Base-by-base conservation (phyloP, 1,284 basidiomycete genomes). In the Ceratobasidium sp. region DNA sequence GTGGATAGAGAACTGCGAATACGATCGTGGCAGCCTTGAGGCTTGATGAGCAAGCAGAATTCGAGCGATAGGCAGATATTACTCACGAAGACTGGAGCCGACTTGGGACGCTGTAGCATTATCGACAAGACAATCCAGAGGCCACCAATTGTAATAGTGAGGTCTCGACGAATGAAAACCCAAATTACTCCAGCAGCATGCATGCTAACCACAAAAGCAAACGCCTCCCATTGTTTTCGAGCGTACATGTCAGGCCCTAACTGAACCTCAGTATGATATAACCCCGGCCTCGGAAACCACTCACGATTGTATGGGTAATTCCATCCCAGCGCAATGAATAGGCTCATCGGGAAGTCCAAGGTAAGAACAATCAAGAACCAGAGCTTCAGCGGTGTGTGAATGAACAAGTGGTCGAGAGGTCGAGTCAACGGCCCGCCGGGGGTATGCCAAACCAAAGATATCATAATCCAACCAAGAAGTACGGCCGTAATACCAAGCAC, bases 381-480 rank as follows among this genome's bases (percentile, higher is more conserved):
- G 3, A 81, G 77, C 28, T 79, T 76, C 33, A 81, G n/a, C 15
- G 81, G 81, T n/a, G 77, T 56, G 67, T 81, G 81, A 40, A 81
- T 81, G 49, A 77, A 77, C 9, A 80, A 20, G 51, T 80, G 10
- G 81, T 86, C 66, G 78, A 80, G 55, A 81, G 83, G 64, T 80
- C 84, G 53, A 83, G 85, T 76, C 33, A 76, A 28, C 12, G 51
- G 20, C 80, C 82, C 26, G 82, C 80, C 44, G 81, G 85, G 26
- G 77, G 86, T 63, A 82, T 86, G 20, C 82, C 81, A 77, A 80
- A 83, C 26, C 83, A 86, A 79, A 77, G 86, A 20, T 79, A 84
- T 64, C 63, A 63, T 78, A 51, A 81, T 66, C 79, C 80, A 81
- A 7, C 79, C 64, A 7, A 81, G 55, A 56, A 81, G 73, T 20